Percentiles rank a stretch among this genome's conserved stretches.
Evolutionary conservation across 805 yeast genomes (phyloP).

Genomic region (Starmerella vaccinii): DNA sequence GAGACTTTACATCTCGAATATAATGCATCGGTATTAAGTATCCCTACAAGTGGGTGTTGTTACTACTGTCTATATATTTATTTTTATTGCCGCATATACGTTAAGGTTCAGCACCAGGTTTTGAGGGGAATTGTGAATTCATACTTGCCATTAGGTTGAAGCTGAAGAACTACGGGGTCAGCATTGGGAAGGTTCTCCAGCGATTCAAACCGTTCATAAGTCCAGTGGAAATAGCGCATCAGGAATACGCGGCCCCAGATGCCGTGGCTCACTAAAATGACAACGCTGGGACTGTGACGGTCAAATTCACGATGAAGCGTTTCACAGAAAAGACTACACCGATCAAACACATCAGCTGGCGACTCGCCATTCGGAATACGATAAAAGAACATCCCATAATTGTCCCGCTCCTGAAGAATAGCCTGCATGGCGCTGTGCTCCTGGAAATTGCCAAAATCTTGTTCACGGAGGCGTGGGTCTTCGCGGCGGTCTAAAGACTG

Average conservation of each 20-base stretch:
- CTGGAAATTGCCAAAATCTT: conserved; percentile 91
- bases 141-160: conserved; percentile 41
- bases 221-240: conserved; percentile 93
- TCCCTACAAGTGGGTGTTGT: no score
- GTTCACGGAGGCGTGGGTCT: conserved; percentile 88
- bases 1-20: background rate
- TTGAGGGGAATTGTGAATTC: conserved; percentile 49
- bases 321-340: conserved; percentile 84
- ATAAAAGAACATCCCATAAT: conserved; percentile 80
- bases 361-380: conserved; percentile 89
- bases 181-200: conserved; percentile 79
- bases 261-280: conserved; percentile 84
- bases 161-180: conserved; percentile 68
- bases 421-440: conserved; percentile 56
- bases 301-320: conserved; percentile 73
- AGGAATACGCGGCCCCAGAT: conserved; percentile 87
- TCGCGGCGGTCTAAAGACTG: conserved; percentile 33
- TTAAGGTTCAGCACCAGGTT: background rate
- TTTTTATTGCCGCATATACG: background rate
- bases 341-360: conserved; percentile 90
- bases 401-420: conserved; percentile 75
- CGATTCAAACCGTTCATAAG: conserved; percentile 77
- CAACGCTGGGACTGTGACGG: conserved; percentile 55
- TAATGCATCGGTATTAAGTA: background rate
- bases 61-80: background rate